A percentile compares a stretch with the other conserved stretches of the same genome.
Evolutionary conservation across 768 basidiomycete species (phyloP).

Genomic region (Termitomyces sp.): DNA sequence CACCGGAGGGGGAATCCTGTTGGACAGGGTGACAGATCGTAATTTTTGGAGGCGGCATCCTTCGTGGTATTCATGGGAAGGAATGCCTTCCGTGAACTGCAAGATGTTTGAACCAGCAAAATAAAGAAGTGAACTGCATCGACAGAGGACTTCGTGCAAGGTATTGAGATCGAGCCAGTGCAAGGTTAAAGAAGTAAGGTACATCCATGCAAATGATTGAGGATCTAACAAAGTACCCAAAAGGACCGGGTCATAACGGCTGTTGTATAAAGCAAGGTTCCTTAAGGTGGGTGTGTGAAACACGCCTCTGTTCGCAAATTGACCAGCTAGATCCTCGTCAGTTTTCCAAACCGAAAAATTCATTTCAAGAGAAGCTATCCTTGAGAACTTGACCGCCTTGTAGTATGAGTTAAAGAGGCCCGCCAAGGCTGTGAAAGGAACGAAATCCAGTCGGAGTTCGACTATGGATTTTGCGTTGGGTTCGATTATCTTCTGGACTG

Average conservation of each 20-base stretch:
- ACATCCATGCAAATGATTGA: background rate
- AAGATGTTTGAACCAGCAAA: conserved; percentile 4
- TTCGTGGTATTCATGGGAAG: background rate
- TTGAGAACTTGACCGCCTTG: background rate
- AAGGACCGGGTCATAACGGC: background rate
- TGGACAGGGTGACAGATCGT: background rate
- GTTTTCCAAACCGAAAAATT: background rate
- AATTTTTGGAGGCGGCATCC: background rate
- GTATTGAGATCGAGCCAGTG: background rate
- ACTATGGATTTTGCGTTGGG: background rate
- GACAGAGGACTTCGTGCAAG: background rate
- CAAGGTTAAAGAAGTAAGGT: background rate
- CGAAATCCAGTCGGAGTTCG: conserved; percentile 1
- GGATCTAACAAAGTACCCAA: background rate
- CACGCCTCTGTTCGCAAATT: background rate
- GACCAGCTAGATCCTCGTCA: background rate
- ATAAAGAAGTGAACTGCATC: background rate
- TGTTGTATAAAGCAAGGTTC: background rate
- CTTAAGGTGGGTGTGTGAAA: conserved; percentile 1
- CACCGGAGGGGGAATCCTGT: background rate
- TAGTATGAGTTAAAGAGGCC: background rate
- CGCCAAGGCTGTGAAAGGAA: background rate
- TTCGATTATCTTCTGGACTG: background rate
- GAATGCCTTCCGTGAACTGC: background rate
- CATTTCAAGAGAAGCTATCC: conserved; percentile 1